Evolutionary conservation across 1,284 basidiomycete genomes (phyloP).

Genomic region (Entoloma clypeatum): DNA sequence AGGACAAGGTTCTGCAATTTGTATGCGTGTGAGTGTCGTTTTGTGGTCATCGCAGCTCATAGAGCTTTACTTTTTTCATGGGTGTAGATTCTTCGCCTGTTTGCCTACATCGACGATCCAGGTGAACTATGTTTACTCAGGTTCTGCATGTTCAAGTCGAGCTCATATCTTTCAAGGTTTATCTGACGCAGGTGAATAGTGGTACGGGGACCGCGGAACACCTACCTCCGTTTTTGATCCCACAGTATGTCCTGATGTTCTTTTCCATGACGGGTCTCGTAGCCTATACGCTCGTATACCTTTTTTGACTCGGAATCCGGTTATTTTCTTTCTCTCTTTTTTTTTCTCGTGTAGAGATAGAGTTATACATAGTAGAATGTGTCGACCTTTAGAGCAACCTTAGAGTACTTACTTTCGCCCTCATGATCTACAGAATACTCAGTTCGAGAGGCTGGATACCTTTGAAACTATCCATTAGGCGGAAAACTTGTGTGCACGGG

Average conservation of each 20-base stretch:
- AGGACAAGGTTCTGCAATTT: conserved; percentile 63
- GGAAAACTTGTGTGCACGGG: too few relatives aligned
- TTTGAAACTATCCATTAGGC: too few relatives aligned
- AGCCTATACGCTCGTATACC: conserved; percentile 49
- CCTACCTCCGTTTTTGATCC: conserved; percentile 60
- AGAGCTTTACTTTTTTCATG: background rate
- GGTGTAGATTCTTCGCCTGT: conserved; percentile 55
- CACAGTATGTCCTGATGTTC: conserved; percentile 65
- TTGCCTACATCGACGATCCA: conserved; percentile 61
- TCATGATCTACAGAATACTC: too few relatives aligned
- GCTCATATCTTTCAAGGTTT: conserved; percentile 36
- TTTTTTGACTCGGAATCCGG: conserved; percentile 39
- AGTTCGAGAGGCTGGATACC: too few relatives aligned
- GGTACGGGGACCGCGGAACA: conserved; percentile 62
- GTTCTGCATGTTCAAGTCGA: background rate
- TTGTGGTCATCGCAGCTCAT: background rate
- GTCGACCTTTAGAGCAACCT: too few relatives aligned
- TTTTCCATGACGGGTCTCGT: conserved; percentile 58
- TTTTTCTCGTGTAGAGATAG: too few relatives aligned
- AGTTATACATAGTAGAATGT: too few relatives aligned
- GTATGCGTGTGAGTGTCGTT: conserved; percentile 61
- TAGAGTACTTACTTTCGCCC: too few relatives aligned
- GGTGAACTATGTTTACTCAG: conserved; percentile 4
- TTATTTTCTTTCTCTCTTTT: background rate
- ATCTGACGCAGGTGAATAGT: conserved; percentile 63